phyloP scores from a whole-genome alignment of 2,329 filamentous ascomycete species.

The Cryoendolithus antarcticus region DNA sequence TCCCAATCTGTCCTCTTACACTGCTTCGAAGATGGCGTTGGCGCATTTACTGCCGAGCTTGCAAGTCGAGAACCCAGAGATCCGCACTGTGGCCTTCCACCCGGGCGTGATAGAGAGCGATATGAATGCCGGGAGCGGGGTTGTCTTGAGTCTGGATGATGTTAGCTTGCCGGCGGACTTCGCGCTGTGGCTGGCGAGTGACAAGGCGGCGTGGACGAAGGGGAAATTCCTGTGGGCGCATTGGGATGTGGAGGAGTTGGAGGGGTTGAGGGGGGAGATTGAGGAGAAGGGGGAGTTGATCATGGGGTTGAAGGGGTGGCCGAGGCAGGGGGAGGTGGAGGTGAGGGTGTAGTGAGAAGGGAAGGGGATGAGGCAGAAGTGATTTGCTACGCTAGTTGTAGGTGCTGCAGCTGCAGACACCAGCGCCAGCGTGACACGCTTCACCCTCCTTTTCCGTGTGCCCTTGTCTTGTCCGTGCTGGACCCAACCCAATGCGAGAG shows the following conservation, averaged over 20 bases:
- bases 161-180: not conserved
- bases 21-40: constrained; percentile 24
- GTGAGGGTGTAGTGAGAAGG: too few relatives aligned
- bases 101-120: constrained; percentile 31
- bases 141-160: too few relatives aligned
- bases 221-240: constrained; percentile 4
- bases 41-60: constrained; percentile 27
- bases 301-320: constrained; percentile 4
- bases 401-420: too few relatives aligned
- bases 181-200: not conserved
- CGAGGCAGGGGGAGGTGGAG: too few relatives aligned
- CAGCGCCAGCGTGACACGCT: too few relatives aligned
- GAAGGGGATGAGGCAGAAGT: too few relatives aligned
- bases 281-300: constrained; percentile 4
- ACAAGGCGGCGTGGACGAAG: not conserved
- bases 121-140: constrained; percentile 14
- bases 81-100: constrained; percentile 29
- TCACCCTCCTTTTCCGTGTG: too few relatives aligned
- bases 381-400: too few relatives aligned
- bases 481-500: too few relatives aligned
- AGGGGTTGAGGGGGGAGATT: constrained; percentile 4
- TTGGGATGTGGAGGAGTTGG: constrained; percentile 6
- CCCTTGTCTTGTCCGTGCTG: too few relatives aligned
- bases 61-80: constrained; percentile 23
- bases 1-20: constrained; percentile 18